These are phyloP conservation scores for Pythium utonaiense DNA, from an alignment of 352 stramenopile species.

Conservation along the genomic window DNA sequence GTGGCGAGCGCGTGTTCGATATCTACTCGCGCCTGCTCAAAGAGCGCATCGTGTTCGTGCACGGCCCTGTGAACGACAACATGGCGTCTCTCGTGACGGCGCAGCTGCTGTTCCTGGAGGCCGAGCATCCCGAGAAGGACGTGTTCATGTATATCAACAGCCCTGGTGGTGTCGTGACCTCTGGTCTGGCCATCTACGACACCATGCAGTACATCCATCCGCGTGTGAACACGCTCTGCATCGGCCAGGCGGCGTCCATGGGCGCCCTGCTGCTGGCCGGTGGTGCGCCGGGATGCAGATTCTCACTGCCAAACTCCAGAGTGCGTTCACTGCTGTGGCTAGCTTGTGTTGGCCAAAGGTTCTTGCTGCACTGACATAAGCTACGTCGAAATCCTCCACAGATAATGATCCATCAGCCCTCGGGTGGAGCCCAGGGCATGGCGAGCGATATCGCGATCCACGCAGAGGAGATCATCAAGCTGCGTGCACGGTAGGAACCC, in stretches of 20 bases:
- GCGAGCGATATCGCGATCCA: conserved; percentile 98
- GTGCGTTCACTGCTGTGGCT: conserved; percentile 37
- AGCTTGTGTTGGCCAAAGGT: neutral
- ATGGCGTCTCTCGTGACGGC: conserved; percentile 82
- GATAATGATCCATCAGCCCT: conserved; percentile 98
- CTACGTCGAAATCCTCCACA: conserved; percentile 15
- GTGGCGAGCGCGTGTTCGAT: conserved; percentile 95
- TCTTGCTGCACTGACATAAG: neutral
- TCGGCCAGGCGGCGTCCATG: conserved; percentile 97
- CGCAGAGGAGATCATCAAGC: conserved; percentile 97
- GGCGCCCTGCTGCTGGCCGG: conserved; percentile 92
- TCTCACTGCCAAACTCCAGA: conserved; percentile 92
- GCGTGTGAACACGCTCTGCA: conserved; percentile 97
- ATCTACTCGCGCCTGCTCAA: conserved; percentile 98
- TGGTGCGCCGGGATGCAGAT: conserved; percentile 83
- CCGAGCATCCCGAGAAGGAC: conserved; percentile 95
- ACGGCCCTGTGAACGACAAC: conserved; percentile 91
- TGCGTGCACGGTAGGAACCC: conserved; percentile 48
- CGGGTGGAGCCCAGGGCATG: conserved; percentile 95
- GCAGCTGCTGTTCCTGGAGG: conserved; percentile 94
- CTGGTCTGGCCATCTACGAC: conserved; percentile 97
- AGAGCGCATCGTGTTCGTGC: conserved; percentile 97
- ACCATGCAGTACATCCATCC: conserved; percentile 98
- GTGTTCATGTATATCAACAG: conserved; percentile 99
- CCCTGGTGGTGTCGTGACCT: conserved; percentile 95